phyloP scores from a whole-genome alignment of 495 filamentous ascomycete genomes.

The Daldinia decipiens region DNA sequence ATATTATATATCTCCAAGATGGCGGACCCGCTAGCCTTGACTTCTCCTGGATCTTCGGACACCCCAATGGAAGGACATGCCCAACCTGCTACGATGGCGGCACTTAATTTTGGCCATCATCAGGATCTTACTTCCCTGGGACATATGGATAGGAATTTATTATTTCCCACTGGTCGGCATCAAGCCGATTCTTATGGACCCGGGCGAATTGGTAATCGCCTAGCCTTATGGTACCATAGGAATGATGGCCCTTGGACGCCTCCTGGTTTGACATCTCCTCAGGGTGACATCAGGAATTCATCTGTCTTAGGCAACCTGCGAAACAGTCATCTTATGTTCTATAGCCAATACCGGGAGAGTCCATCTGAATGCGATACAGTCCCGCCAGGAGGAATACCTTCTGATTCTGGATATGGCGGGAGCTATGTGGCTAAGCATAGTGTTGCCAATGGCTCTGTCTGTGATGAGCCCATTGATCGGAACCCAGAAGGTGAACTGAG shows the following conservation, averaged over 20 bases:
- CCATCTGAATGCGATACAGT: constrained; percentile 68
- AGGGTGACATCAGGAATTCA: constrained; percentile 28
- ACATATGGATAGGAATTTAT: constrained; percentile 22
- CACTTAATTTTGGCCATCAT: constrained; percentile 26
- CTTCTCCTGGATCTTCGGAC: constrained; percentile 35
- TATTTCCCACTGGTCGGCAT: constrained; percentile 23
- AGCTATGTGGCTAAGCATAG: constrained; percentile 54
- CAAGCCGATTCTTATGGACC: constrained; percentile 26
- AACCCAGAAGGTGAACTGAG: constrained; percentile 45
- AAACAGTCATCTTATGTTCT: constrained; percentile 15
- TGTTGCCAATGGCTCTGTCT: constrained; percentile 60
- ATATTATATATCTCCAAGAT: constrained; percentile 20
- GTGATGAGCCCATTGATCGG: constrained; percentile 51
- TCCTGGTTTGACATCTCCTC: constrained; percentile 35
- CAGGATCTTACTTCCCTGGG: constrained; percentile 32
- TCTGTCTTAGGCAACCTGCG: constrained; percentile 23
- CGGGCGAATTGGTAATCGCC: constrained; percentile 34
- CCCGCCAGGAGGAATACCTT: constrained; percentile 58
- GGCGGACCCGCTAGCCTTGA: constrained; percentile 38
- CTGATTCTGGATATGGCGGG: constrained; percentile 73
- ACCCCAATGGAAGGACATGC: constrained; percentile 29
- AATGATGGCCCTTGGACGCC: constrained; percentile 57
- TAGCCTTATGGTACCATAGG: constrained; percentile 49
- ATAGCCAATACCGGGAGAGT: constrained; percentile 36
- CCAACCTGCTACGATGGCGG: constrained; percentile 18